Conservation (phyloP, 352 stramenopile species). For the Phytophthora kernoviae region DNA sequence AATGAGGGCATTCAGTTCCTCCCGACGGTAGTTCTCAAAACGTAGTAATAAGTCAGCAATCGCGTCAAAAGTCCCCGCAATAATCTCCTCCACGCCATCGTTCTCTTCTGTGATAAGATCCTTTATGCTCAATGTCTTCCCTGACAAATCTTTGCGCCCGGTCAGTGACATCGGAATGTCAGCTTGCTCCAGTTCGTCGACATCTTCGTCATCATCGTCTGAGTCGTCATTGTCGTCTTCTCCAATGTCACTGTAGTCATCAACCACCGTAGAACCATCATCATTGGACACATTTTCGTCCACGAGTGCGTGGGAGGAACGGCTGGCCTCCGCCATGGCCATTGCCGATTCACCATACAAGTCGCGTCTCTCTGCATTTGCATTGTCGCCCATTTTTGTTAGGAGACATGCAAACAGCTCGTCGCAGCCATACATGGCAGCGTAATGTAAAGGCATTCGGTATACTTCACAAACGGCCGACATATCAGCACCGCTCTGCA, state of each 20-base stretch:
- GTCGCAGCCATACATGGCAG: conserved; percentile 62
- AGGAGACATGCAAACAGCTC: conserved; percentile 62
- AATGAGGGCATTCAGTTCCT: conserved; percentile 70
- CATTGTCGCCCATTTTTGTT: conserved; percentile 47
- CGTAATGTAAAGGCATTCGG: conserved; percentile 78
- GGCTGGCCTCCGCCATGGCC: conserved; percentile 50
- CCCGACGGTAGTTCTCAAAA: conserved; percentile 58
- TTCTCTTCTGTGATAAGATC: conserved; percentile 61
- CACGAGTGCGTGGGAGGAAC: conserved; percentile 22
- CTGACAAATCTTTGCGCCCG: conserved; percentile 32
- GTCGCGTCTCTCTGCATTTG: conserved; percentile 59
- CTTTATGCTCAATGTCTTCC: conserved; percentile 40
- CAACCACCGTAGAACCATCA: conserved; percentile 13
- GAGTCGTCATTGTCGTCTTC: conserved; percentile 44
- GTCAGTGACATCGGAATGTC: conserved; percentile 61
- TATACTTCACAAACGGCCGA: conserved; percentile 72
- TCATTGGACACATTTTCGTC: conserved; percentile 26
- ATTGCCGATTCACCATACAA: conserved; percentile 68
- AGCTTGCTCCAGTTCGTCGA: conserved; percentile 44
- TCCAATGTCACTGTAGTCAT: conserved; percentile 33
- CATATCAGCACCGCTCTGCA: conserved; percentile 66
- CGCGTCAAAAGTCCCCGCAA: conserved; percentile 66
- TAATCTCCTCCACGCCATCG: conserved; percentile 57
- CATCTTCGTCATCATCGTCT: conserved; percentile 43
- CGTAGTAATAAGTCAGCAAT: conserved; percentile 65